These are phyloP conservation scores for Emmonsiellopsis sp. DNA, from an alignment of 2,329 filamentous ascomycete species.

Conservation along the genomic window DNA sequence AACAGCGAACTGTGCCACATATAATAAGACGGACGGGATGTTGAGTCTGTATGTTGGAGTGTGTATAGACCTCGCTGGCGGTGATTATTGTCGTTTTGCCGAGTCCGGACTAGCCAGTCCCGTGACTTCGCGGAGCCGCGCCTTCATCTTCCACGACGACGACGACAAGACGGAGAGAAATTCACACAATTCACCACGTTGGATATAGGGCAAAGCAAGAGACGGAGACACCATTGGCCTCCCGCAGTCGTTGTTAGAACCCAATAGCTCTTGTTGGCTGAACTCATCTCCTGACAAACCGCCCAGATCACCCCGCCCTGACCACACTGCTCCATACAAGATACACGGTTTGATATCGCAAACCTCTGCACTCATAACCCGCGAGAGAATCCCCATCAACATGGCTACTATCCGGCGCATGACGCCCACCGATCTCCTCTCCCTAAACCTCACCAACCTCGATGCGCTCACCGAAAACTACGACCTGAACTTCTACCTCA, in stretches of 20 bases:
- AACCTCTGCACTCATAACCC: neutral
- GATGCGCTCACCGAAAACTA: conserved; percentile 98
- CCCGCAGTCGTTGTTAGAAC: too few species aligned
- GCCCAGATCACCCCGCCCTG: neutral
- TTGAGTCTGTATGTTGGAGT: neutral
- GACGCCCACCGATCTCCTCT: conserved; percentile 72
- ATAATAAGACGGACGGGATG: neutral
- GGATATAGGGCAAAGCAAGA: too few species aligned
- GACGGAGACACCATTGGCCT: too few species aligned
- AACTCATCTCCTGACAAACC: neutral
- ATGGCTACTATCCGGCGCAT: conserved; percentile 87
- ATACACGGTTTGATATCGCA: neutral
- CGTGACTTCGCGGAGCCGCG: neutral
- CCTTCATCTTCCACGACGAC: too few species aligned
- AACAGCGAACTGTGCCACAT: neutral
- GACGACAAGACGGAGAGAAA: too few species aligned
- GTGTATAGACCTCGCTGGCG: neutral
- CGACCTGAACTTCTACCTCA: conserved; percentile 87
- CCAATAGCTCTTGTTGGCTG: too few species aligned
- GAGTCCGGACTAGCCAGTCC: neutral
- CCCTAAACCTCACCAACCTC: conserved; percentile 88
- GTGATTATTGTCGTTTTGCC: neutral
- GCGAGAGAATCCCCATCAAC: conserved; percentile 5
- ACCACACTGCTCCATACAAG: neutral
- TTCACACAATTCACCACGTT: too few species aligned